A percentile compares a stretch with the other conserved stretches of the same genome.
These are phyloP conservation scores for Maudiozyma barnettii DNA, from an alignment of 805 yeast species.

Conservation along the genomic window DNA sequence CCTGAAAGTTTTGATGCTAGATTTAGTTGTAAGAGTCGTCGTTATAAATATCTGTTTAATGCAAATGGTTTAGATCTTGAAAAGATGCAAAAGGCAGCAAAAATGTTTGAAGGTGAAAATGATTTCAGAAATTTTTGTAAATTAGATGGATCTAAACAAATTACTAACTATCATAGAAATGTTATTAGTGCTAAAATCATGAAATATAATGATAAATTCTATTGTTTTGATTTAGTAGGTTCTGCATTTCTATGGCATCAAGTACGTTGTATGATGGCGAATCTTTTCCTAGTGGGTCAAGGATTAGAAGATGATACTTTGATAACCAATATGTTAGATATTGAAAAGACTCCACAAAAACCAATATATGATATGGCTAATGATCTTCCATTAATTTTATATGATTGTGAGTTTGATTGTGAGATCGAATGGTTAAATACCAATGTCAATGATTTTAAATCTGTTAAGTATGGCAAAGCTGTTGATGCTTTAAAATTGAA, in stretches of 20 bases:
- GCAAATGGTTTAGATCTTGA: conserved; percentile 49
- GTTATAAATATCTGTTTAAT: conserved; percentile 73
- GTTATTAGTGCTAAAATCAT: conserved; percentile 46
- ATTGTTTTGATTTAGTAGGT: conserved; percentile 70
- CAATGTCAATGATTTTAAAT: conserved; percentile 29
- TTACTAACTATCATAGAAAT: conserved; percentile 63
- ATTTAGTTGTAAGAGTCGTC: conserved; percentile 79
- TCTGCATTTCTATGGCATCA: conserved; percentile 96
- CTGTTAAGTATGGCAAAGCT: conserved; percentile 34
- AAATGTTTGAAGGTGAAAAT: conserved; percentile 56
- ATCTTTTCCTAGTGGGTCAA: conserved; percentile 74
- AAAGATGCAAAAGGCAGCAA: conserved; percentile 58
- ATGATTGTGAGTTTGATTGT: conserved; percentile 68
- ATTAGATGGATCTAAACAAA: conserved; percentile 88
- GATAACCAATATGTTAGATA: conserved; percentile 50
- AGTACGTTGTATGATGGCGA: conserved; percentile 90
- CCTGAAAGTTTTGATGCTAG: conserved; percentile 83
- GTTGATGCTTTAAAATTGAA: conserved; percentile 48
- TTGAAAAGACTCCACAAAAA: conserved; percentile 46
- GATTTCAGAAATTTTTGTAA: conserved; percentile 95
- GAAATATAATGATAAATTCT: conserved; percentile 35
- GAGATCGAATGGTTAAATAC: conserved; percentile 53
- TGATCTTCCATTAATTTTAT: conserved; percentile 77
- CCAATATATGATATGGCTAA: conserved; percentile 86
- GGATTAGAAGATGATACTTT: conserved; percentile 52